Percentiles rank a stretch among this genome's conserved stretches.
These are phyloP conservation scores for Sutorius eximius DNA, from an alignment of 1,284 basidiomycete genomes.

Conservation along the genomic window DNA sequence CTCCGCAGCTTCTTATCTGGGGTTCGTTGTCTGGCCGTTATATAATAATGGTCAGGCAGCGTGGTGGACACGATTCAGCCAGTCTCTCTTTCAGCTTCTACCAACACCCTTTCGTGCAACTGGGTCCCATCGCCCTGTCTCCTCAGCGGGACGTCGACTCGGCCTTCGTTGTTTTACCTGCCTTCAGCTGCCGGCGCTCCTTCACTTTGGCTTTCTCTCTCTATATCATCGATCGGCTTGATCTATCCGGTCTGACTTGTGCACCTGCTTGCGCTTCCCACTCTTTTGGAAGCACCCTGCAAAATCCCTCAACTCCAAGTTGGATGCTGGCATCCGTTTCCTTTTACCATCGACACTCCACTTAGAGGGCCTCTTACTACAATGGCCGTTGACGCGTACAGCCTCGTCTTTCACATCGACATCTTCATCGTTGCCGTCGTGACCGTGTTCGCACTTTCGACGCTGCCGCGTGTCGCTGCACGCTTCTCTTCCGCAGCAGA, in stretches of 20 bases:
- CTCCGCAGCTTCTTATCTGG: conserved; percentile 7
- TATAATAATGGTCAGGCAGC: conserved; percentile 6
- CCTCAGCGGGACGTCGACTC: background rate
- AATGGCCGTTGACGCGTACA: conserved; percentile 16
- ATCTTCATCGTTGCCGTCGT: conserved; percentile 46
- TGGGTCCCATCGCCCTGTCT: background rate
- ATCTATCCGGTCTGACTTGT: background rate
- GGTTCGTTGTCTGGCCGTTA: conserved; percentile 5
- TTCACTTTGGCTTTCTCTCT: background rate
- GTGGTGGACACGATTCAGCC: conserved; percentile 11
- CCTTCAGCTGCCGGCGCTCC: background rate
- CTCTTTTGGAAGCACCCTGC: conserved; percentile 14
- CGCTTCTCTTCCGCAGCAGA: conserved; percentile 49
- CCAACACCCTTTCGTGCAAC: background rate
- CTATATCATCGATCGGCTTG: conserved; percentile 6
- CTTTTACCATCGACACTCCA: background rate
- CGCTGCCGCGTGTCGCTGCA: conserved; percentile 50
- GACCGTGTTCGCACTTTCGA: conserved; percentile 42
- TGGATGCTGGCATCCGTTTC: background rate
- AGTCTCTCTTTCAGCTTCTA: conserved; percentile 14
- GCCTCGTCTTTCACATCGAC: conserved; percentile 44
- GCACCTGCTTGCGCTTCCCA: conserved; percentile 2
- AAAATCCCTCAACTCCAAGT: background rate
- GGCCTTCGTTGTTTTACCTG: background rate
- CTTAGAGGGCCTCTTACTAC: background rate